phyloP scores from a whole-genome alignment of 1,284 basidiomycete species.

The Testicularia cyperi region DNA sequence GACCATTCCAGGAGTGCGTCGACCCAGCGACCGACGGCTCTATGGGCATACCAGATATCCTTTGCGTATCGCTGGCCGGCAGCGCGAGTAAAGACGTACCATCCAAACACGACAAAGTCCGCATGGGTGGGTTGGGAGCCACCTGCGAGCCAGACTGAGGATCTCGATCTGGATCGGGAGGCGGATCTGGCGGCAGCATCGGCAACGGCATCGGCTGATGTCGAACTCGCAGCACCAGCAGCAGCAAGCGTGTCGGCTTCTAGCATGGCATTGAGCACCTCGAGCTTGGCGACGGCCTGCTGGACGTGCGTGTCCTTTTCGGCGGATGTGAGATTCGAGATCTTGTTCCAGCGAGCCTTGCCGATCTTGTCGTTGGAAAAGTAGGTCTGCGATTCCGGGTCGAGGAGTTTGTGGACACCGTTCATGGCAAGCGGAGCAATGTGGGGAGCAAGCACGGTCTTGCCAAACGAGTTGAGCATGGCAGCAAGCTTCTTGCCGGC shows the following conservation, averaged over 20 bases:
- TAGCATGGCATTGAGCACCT: slow-evolving; percentile 26
- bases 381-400: slow-evolving; percentile 32
- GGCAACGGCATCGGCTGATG: neutral
- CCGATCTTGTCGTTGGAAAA: slow-evolving; percentile 46
- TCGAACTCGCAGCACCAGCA: neutral
- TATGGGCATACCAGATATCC: slow-evolving; percentile 39
- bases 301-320: slow-evolving; percentile 21
- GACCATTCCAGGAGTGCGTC: slow-evolving; percentile 37
- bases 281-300: slow-evolving; percentile 24
- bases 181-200: neutral
- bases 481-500: slow-evolving; percentile 34
- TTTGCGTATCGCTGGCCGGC: slow-evolving; percentile 20
- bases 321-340: slow-evolving; percentile 2
- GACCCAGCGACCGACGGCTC: slow-evolving; percentile 31
- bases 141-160: slow-evolving; percentile 31
- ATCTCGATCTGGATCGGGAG: slow-evolving; percentile 1
- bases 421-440: slow-evolving; percentile 29
- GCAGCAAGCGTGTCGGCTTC: neutral
- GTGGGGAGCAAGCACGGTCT: slow-evolving; percentile 28
- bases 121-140: slow-evolving; percentile 44
- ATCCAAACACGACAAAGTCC: slow-evolving; percentile 46
- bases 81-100: slow-evolving; percentile 33
- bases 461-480: slow-evolving; percentile 38
- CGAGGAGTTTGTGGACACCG: slow-evolving; percentile 31
- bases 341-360: slow-evolving; percentile 21